Conservation (phyloP, 2,329 filamentous ascomycete species). For the Trichoderma koningii region DNA sequence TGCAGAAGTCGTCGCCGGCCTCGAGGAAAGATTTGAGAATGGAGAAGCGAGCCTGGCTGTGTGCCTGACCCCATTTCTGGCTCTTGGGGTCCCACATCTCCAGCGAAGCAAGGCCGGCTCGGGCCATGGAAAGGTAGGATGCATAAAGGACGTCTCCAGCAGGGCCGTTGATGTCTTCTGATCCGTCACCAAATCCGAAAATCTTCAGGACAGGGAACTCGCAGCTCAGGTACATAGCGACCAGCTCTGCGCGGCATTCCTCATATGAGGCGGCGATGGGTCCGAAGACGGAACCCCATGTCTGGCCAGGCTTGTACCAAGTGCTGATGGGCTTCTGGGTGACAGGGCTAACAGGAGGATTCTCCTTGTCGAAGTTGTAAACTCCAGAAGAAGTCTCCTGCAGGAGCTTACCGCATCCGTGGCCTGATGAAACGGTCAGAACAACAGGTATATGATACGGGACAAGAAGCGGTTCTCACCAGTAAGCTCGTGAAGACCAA, state of each 20-base stretch:
- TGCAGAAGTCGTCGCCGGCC: conserved; percentile 84
- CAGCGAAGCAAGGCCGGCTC: conserved; percentile 82
- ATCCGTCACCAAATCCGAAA: conserved; percentile 86
- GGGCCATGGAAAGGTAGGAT: conserved; percentile 89
- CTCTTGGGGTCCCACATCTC: conserved; percentile 95
- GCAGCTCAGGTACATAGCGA: conserved; percentile 87
- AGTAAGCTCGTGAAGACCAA: conserved; percentile 86
- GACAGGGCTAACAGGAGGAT: conserved; percentile 79
- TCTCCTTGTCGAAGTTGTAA: conserved; percentile 85
- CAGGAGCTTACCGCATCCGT: conserved; percentile 90
- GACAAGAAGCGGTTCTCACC: conserved; percentile 37
- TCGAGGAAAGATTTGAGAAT: conserved; percentile 84
- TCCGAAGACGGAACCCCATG: conserved; percentile 91
- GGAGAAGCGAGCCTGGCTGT: conserved; percentile 88
- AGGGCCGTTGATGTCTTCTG: conserved; percentile 68
- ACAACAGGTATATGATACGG: not conserved
- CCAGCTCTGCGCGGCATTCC: conserved; percentile 91
- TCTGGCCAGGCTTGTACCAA: conserved; percentile 94
- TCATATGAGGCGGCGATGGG: conserved; percentile 86
- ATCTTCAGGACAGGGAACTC: conserved; percentile 88
- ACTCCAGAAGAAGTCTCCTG: conserved; percentile 81
- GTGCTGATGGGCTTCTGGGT: conserved; percentile 72
- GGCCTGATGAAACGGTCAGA: conserved; percentile 52
- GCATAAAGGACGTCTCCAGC: conserved; percentile 87
- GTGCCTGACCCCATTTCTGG: conserved; percentile 88